Evolutionary conservation across 805 yeast genomes (phyloP).

Genomic region (Maudiozyma barnettii): DNA sequence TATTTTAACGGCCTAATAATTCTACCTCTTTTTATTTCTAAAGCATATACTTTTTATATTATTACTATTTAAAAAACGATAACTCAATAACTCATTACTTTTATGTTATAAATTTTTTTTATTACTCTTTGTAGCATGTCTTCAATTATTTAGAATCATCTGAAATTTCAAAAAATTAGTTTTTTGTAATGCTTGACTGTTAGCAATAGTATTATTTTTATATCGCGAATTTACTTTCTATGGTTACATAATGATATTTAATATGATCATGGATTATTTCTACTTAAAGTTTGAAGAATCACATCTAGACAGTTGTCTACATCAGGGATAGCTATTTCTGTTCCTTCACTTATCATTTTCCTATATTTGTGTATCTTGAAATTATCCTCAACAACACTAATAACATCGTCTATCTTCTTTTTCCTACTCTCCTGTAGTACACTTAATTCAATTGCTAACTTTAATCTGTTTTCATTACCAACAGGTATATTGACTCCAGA

Average conservation of each 20-base stretch:
- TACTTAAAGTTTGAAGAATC: constrained; percentile 31
- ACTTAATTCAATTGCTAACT: constrained; percentile 28
- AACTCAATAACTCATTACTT: neutral
- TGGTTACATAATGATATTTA: neutral
- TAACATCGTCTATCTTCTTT: constrained; percentile 29
- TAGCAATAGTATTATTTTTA: too few relatives aligned
- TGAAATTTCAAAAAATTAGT: too few relatives aligned
- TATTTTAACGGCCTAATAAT: neutral
- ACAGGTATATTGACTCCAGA: constrained; percentile 1
- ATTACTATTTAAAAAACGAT: neutral
- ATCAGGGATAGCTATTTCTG: constrained; percentile 57
- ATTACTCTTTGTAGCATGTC: too few relatives aligned
- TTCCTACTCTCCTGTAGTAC: constrained; percentile 36
- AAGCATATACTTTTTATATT: neutral
- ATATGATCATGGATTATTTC: neutral
- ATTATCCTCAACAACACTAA: constrained; percentile 31
- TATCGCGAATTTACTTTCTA: neutral
- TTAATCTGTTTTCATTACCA: constrained; percentile 15
- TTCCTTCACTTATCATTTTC: constrained; percentile 56
- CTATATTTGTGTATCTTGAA: constrained; percentile 57
- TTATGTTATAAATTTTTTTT: neutral
- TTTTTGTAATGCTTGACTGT: too few relatives aligned
- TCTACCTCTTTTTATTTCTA: neutral
- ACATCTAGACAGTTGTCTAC: constrained; percentile 61
- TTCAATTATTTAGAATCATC: too few relatives aligned